Percentiles rank a stretch among this genome's conserved stretches.
Conservation (phyloP, 495 filamentous ascomycete genomes). For the Baudoinia panamericana region DNA sequence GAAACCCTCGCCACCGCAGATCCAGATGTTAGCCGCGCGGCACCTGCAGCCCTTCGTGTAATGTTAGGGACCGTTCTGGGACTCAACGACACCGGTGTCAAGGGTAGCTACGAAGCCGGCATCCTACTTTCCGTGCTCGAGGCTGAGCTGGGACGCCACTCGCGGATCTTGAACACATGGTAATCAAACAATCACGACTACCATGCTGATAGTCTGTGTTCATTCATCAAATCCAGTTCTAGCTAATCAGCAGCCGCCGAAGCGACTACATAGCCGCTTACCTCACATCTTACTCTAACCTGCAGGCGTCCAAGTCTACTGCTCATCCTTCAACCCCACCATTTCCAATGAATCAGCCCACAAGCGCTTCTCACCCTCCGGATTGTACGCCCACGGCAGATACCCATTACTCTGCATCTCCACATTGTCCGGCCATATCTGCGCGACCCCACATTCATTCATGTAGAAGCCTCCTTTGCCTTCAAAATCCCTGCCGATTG, state of each 20-base stretch:
- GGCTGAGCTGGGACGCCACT: too few relatives aligned
- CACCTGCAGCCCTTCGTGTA: not conserved
- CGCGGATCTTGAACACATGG: too few relatives aligned
- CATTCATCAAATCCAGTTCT: too few relatives aligned
- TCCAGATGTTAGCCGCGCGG: not conserved
- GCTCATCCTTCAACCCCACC: conserved; percentile 20
- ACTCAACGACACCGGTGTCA: too few relatives aligned
- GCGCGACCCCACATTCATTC: conserved; percentile 24
- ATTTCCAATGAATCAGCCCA: conserved; percentile 36
- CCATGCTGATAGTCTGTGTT: too few relatives aligned
- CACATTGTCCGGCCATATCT: conserved; percentile 10
- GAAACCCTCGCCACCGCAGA: not conserved
- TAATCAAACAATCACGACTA: too few relatives aligned
- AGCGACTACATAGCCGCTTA: too few relatives aligned
- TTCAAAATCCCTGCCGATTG: conserved; percentile 23
- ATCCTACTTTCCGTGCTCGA: too few relatives aligned
- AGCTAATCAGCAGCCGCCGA: too few relatives aligned
- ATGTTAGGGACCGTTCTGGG: conserved; percentile 1
- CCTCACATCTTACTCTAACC: too few relatives aligned
- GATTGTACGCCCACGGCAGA: conserved; percentile 28
- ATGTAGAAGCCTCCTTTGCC: conserved; percentile 21
- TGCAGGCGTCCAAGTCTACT: not conserved
- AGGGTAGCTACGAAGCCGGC: too few relatives aligned
- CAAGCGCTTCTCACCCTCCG: conserved; percentile 30
- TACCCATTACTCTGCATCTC: conserved; percentile 19